Evolutionary conservation across 306 rosid species (phyloP).

Genomic region (Malus domestica): ASM211411v1 NC_041803.1:16048501-16049000

Average conservation of each 20-base stretch:
- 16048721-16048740: background rate
- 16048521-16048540: too few relatives aligned
- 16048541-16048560: too few relatives aligned
- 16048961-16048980: constrained; percentile 59
- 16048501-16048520: too few relatives aligned
- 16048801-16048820: background rate
- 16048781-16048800: background rate
- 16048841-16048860: constrained; percentile 37
- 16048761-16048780: background rate
- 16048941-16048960: constrained; percentile 52
- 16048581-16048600: too few relatives aligned
- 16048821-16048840: background rate
- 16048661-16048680: background rate
- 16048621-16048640: too few relatives aligned
- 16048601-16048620: too few relatives aligned
- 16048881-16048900: constrained; percentile 70
- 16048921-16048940: constrained; percentile 57
- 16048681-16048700: background rate
- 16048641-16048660: background rate
- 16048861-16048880: constrained; percentile 80
- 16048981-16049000: constrained; percentile 56
- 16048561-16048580: too few relatives aligned
- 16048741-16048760: background rate
- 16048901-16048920: constrained; percentile 63
- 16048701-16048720: too few relatives aligned